Conservation (phyloP, 2,329 filamentous ascomycete species). For the Cadophora gregata region DNA sequence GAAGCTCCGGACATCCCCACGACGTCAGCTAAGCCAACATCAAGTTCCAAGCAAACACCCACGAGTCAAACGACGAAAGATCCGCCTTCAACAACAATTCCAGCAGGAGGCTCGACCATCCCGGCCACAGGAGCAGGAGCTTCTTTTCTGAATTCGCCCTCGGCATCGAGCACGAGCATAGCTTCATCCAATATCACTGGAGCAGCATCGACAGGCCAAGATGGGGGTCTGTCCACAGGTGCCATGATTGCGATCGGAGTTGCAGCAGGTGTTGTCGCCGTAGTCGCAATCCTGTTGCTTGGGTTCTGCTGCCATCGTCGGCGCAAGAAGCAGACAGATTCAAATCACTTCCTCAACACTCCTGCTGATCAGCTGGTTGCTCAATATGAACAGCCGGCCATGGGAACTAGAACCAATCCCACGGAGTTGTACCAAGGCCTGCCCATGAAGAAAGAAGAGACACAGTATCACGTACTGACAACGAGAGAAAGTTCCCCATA, state of each 20-base stretch:
- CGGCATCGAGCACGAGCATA: background rate
- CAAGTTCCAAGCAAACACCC: background rate
- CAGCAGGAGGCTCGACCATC: background rate
- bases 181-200: background rate
- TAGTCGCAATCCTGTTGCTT: conserved; percentile 7
- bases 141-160: background rate
- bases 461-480: background rate
- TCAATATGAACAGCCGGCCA: background rate
- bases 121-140: background rate
- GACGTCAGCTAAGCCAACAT: background rate
- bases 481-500: background rate
- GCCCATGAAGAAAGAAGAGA: background rate
- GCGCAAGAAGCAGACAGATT: background rate
- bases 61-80: background rate
- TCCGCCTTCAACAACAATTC: background rate
- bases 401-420: background rate
- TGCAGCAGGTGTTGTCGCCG: background rate
- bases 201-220: background rate
- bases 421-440: background rate
- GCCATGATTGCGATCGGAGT: conserved; percentile 23
- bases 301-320: conserved; percentile 13
- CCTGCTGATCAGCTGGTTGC: background rate
- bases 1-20: background rate
- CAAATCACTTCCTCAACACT: background rate
- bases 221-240: conserved; percentile 15